A percentile compares a stretch with the other conserved stretches of the same genome.
Conservation (phyloP, 768 basidiomycete genomes). For the Psilocybe sp. region DNA sequence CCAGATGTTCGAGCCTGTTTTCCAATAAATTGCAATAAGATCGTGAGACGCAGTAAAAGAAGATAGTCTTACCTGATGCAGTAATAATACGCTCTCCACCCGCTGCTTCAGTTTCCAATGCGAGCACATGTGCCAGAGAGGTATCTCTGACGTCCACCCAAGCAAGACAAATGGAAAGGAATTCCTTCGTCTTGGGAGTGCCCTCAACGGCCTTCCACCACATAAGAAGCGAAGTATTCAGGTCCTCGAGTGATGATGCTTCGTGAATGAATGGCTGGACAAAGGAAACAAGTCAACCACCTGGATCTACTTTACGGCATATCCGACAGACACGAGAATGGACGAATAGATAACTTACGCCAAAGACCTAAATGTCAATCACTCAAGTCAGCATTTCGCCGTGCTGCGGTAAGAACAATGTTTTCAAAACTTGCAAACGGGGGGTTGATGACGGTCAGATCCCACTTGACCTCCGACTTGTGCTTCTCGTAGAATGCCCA, state of each 20-base stretch:
- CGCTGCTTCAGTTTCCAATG: conserved; percentile 49
- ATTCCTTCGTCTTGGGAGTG: conserved; percentile 15
- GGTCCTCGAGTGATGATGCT: conserved; percentile 24
- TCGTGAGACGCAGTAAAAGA: too few relatives aligned
- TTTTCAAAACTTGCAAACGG: conserved; percentile 37
- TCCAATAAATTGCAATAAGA: neutral
- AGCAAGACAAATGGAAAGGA: conserved; percentile 12
- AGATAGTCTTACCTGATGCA: conserved; percentile 24
- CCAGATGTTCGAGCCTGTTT: conserved; percentile 22
- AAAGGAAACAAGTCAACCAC: too few relatives aligned
- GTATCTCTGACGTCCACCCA: conserved; percentile 58
- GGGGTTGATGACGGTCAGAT: conserved; percentile 52
- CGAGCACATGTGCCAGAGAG: conserved; percentile 52
- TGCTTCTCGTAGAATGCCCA: conserved; percentile 43
- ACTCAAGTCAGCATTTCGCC: neutral
- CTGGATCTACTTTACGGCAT: too few relatives aligned
- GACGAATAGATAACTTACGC: conserved; percentile 17
- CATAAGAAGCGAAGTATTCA: conserved; percentile 36
- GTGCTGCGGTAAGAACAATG: too few relatives aligned
- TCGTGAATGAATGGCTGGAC: conserved; percentile 43
- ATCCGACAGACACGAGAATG: too few relatives aligned
- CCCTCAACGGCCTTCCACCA: conserved; percentile 27
- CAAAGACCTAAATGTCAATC: conserved; percentile 23
- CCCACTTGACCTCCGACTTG: conserved; percentile 43
- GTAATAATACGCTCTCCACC: conserved; percentile 58